phyloP scores from a whole-genome alignment of 1,139 yeast genomes.

The Debaryomyces robertsiae region DNA sequence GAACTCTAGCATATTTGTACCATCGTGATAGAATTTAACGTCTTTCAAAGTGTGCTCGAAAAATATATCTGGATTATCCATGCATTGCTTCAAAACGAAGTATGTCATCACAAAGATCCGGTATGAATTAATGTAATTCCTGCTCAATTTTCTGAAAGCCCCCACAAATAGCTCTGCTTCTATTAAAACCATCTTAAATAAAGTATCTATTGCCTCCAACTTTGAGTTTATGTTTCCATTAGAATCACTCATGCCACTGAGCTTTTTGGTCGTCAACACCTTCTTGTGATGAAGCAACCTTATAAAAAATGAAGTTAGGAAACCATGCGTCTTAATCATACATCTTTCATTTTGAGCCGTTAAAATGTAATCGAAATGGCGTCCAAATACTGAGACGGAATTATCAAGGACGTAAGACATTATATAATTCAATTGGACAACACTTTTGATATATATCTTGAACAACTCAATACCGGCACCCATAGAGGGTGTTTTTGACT shows the following conservation, averaged over 20 bases:
- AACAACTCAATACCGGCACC: slow-evolving; percentile 48
- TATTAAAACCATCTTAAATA: slow-evolving; percentile 37
- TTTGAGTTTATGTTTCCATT: slow-evolving; percentile 23
- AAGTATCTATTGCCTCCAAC: slow-evolving; percentile 36
- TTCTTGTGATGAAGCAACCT: slow-evolving; percentile 45
- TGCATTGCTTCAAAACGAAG: slow-evolving; percentile 46
- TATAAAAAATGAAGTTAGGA: slow-evolving; percentile 44
- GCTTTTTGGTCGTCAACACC: slow-evolving; percentile 29
- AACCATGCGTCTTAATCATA: slow-evolving; percentile 48
- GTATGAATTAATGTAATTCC: slow-evolving; percentile 44
- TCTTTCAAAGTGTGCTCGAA: slow-evolving; percentile 36
- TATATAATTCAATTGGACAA: slow-evolving; percentile 47
- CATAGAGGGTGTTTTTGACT: slow-evolving; percentile 35
- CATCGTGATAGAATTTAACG: slow-evolving; percentile 35
- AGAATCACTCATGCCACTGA: slow-evolving; percentile 20
- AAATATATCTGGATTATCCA: slow-evolving; percentile 44
- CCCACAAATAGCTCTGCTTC: slow-evolving; percentile 53
- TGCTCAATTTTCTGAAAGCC: slow-evolving; percentile 42
- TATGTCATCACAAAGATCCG: slow-evolving; percentile 46
- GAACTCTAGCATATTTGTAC: slow-evolving; percentile 45
- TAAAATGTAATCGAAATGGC: slow-evolving; percentile 41
- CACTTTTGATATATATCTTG: slow-evolving; percentile 46
- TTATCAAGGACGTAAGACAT: slow-evolving; percentile 50
- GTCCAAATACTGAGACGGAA: slow-evolving; percentile 47
- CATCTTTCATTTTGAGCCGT: slow-evolving; percentile 45